Conservation (phyloP, 805 yeast genomes). For the Cyberlindnera misumaiensis region DNA sequence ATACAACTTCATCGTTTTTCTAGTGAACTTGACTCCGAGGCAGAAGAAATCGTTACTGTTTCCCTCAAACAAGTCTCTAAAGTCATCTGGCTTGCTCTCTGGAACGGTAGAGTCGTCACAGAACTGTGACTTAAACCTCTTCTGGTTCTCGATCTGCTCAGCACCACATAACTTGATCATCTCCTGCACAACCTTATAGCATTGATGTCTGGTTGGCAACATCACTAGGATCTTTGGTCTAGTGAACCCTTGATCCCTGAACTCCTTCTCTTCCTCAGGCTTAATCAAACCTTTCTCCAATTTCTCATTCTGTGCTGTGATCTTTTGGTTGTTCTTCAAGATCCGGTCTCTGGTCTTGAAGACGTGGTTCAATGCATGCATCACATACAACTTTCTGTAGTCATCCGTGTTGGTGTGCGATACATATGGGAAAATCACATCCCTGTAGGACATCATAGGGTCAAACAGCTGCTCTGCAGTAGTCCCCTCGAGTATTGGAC, state of each 20-base stretch:
- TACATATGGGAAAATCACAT: conserved; percentile 54
- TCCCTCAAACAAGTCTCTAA: conserved; percentile 73
- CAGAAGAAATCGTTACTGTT: conserved; percentile 90
- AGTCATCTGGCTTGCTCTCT: conserved; percentile 70
- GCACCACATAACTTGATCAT: conserved; percentile 58
- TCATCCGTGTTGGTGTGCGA: conserved; percentile 40
- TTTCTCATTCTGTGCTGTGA: conserved; percentile 36
- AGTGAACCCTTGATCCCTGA: conserved; percentile 91
- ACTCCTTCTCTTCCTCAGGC: conserved; percentile 47
- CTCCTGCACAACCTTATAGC: conserved; percentile 59
- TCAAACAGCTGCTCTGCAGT: conserved; percentile 50
- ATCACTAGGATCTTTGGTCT: conserved; percentile 82
- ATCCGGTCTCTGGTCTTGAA: conserved; percentile 83
- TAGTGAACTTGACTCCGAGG: conserved; percentile 82
- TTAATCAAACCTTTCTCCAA: conserved; percentile 28
- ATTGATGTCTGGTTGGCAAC: conserved; percentile 77
- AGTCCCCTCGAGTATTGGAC: conserved; percentile 26
- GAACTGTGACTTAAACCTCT: conserved; percentile 69
- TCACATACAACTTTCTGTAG: conserved; percentile 55
- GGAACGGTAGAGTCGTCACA: conserved; percentile 41
- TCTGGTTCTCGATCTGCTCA: conserved; percentile 73
- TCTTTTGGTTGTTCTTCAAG: conserved; percentile 63
- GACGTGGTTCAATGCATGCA: conserved; percentile 79
- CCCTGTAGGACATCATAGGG: conserved; percentile 68
- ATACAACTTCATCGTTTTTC: conserved; percentile 79